Conservation (phyloP, 306 rosid species). For the Sechiopsis laciniata region DNA sequence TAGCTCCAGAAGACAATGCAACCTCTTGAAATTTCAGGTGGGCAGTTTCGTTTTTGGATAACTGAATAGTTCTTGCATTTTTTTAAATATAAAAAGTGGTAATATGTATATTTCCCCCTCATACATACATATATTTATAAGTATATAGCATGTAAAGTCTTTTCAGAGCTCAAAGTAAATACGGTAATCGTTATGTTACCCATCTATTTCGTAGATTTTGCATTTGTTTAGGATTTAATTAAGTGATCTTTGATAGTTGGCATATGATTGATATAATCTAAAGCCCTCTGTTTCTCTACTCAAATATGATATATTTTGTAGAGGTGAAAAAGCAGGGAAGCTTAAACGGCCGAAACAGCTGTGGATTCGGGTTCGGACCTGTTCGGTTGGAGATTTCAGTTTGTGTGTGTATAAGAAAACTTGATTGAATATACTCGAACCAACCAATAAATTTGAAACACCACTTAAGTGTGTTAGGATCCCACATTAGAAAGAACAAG, state of each 20-base stretch:
- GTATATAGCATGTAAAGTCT: slow-evolving; percentile 8
- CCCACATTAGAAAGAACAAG: too few species aligned
- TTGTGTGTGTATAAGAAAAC: too few species aligned
- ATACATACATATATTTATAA: not conserved
- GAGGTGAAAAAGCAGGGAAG: not conserved
- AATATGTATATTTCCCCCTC: slow-evolving; percentile 10
- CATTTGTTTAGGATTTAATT: slow-evolving; percentile 11
- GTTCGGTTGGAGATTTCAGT: not conserved
- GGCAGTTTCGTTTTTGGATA: slow-evolving; percentile 7
- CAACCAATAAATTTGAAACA: too few species aligned
- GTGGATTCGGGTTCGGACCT: not conserved
- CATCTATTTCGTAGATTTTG: slow-evolving; percentile 18
- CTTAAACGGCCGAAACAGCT: not conserved
- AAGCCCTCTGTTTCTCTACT: not conserved
- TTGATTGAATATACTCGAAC: too few species aligned
- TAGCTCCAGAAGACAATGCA: slow-evolving; percentile 35
- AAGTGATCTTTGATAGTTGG: slow-evolving; percentile 14
- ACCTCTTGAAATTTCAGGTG: slow-evolving; percentile 8
- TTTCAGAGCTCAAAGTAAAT: slow-evolving; percentile 1
- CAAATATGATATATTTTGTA: not conserved
- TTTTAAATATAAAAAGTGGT: slow-evolving; percentile 10
- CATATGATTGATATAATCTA: not conserved
- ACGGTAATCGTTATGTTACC: slow-evolving; percentile 11
- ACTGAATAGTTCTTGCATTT: slow-evolving; percentile 18
- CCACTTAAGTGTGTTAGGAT: too few species aligned